phyloP scores from a whole-genome alignment of 768 basidiomycete genomes.

The Podaxis carcinomalis region DNA sequence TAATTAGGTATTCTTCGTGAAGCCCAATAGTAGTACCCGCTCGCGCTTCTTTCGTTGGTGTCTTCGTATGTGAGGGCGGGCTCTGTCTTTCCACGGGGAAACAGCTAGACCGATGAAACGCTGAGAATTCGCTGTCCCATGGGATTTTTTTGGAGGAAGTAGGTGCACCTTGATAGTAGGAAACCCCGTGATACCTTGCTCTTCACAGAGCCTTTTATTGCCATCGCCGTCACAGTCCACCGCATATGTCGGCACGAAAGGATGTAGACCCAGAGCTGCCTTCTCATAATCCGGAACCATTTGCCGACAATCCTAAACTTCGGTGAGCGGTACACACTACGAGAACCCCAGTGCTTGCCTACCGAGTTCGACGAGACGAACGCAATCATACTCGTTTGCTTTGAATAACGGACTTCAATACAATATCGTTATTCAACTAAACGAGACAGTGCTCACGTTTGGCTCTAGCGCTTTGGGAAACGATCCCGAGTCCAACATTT shows the following conservation, averaged over 20 bases:
- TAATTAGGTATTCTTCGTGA: slow-evolving; percentile 70
- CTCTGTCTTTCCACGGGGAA: slow-evolving; percentile 65
- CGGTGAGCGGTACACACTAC: background rate
- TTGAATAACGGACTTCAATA: background rate
- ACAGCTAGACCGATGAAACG: slow-evolving; percentile 42
- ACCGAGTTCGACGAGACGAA: slow-evolving; percentile 93
- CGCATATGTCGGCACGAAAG: slow-evolving; percentile 82
- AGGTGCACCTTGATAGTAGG: slow-evolving; percentile 79
- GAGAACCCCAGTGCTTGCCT: slow-evolving; percentile 21
- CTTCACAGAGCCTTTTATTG: slow-evolving; percentile 78
- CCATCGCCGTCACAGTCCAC: slow-evolving; percentile 80
- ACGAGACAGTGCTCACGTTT: slow-evolving; percentile 50
- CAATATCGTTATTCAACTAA: background rate
- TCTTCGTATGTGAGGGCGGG: slow-evolving; percentile 63
- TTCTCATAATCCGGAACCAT: slow-evolving; percentile 83
- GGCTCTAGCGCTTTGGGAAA: slow-evolving; percentile 69
- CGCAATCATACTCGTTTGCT: slow-evolving; percentile 77
- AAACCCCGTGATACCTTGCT: slow-evolving; percentile 83
- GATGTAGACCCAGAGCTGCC: slow-evolving; percentile 73
- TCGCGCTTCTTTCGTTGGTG: slow-evolving; percentile 53
- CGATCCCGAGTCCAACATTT: slow-evolving; percentile 62
- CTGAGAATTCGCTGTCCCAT: background rate
- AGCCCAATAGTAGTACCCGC: slow-evolving; percentile 71
- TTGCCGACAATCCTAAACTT: slow-evolving; percentile 66
- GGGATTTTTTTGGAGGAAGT: background rate